A percentile compares a stretch with the other conserved stretches of the same genome.
Evolutionary conservation across 225 moss, liverwort and hornwort species (phyloP).

Genomic region (Asterella californica): DNA sequence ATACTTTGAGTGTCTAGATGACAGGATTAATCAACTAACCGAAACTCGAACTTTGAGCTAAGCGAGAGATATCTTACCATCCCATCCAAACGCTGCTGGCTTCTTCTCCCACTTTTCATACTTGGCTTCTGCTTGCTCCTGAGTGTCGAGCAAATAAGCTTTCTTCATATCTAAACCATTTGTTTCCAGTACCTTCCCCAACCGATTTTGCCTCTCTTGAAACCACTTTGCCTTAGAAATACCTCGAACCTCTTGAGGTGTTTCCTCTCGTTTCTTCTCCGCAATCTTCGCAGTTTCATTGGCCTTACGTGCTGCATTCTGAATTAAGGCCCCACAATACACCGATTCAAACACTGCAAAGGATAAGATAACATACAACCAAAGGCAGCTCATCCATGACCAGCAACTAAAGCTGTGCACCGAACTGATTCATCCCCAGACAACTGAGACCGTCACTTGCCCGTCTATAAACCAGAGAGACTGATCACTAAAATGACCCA

Average conservation of each 20-base stretch:
- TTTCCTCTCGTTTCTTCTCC: constrained; percentile 91
- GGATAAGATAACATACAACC: not conserved
- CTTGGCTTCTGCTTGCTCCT: constrained; percentile 79
- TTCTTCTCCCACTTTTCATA: constrained; percentile 98
- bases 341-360: not conserved
- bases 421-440: too few relatives aligned
- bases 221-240: constrained; percentile 98
- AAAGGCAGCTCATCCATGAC: not conserved
- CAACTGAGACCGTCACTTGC: too few relatives aligned
- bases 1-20: not conserved
- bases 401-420: too few relatives aligned
- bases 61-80: constrained; percentile 46
- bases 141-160: constrained; percentile 95
- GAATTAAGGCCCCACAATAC: not conserved
- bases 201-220: constrained; percentile 80
- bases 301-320: constrained; percentile 91
- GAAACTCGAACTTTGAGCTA: not conserved
- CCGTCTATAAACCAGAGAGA: not conserved
- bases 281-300: constrained; percentile 86
- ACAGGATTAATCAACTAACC: not conserved
- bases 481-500: not conserved
- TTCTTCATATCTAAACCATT: constrained; percentile 92
- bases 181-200: constrained; percentile 85
- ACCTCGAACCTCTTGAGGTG: constrained; percentile 88
- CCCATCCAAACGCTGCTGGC: constrained; percentile 98